Evolutionary conservation across 2,329 filamentous ascomycete species (phyloP), one percentile per base, ranked within the genome.

Genomic region (Xenoacremonium recifei): DNA sequence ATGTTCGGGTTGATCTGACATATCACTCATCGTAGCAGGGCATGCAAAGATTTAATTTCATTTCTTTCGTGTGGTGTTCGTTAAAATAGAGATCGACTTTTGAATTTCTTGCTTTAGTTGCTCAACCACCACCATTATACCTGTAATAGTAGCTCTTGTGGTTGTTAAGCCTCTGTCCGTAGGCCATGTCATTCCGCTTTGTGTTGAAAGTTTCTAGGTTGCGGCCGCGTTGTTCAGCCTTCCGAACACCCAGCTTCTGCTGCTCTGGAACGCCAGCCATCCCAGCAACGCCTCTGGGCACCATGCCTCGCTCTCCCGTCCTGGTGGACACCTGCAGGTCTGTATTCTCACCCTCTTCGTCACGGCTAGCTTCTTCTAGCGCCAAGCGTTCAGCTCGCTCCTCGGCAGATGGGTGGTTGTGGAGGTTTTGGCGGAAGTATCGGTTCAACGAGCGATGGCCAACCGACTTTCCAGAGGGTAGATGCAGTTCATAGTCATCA

Each of bases 341-440:
- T 37, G 61, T 57, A 6, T 60, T 59, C 7, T 73, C 71, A 11
- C 55, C 64, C 25, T 67, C 68, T 11, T 53, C 46, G 7, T 50
- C 42, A 3, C 37, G 42, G 21, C 47, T 44, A 7, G 62, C 59
- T 4, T 51, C 63, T 48, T 84, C 77, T 44, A 88, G 78, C 5
- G 81, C 76, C 45, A 84, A 73, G 54, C 81, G 82, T 53, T 84
- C 77, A 43, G 80, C 75, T 40, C 87, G 84, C 67, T 96, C 90
- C 44, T 87, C 85, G 1, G 83, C 71, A 3, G 87, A 84, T 2
- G 90, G 90, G 63, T 96, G 85, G 64, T 82, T 87, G 66, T 86
- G 83, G 32, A 99, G 75, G 67, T 97, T 97, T 70, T 99, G 93
- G 45, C 89, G 84, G 71, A 84, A 99, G 69, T 97, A 97, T 54